A percentile compares a stretch with the other conserved stretches of the same genome.
Evolutionary conservation across 257 asterid genomes (phyloP).

Genomic region (Penstemon newberryi): DNA sequence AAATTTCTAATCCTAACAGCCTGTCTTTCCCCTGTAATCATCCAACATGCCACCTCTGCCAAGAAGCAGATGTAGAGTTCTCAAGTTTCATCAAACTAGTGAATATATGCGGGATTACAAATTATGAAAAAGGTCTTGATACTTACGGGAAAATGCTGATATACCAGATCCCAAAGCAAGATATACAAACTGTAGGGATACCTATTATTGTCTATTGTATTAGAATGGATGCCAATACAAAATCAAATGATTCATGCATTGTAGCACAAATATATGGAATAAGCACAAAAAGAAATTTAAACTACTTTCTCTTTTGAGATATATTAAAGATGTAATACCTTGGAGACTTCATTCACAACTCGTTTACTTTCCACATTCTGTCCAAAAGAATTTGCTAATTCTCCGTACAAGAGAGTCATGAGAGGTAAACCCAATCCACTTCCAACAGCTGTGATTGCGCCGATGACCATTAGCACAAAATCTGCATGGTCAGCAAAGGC

Average conservation of each 20-base stretch:
- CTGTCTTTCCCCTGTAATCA: slow-evolving; percentile 71
- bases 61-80: not conserved
- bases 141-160: slow-evolving; percentile 57
- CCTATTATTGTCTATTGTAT: slow-evolving; percentile 35
- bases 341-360: slow-evolving; percentile 48
- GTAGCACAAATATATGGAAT: not conserved
- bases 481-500: slow-evolving; percentile 55
- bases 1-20: slow-evolving; percentile 56
- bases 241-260: not conserved
- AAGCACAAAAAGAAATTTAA: not conserved
- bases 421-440: slow-evolving; percentile 57
- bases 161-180: slow-evolving; percentile 61
- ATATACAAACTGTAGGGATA: slow-evolving; percentile 49
- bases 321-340: slow-evolving; percentile 35
- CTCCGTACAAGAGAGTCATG: slow-evolving; percentile 51
- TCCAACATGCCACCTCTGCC: slow-evolving; percentile 75
- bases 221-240: not conserved
- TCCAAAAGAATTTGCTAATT: slow-evolving; percentile 58
- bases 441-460: slow-evolving; percentile 47
- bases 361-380: slow-evolving; percentile 28
- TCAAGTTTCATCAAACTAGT: not conserved
- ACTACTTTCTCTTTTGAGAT: not conserved
- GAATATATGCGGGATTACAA: not conserved
- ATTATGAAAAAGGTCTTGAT: too few relatives aligned
- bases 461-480: slow-evolving; percentile 46